Percentiles rank a stretch among this genome's conserved stretches.
Evolutionary conservation across 768 basidiomycete genomes (phyloP).

Genomic region (Leccinum obscurum): DNA sequence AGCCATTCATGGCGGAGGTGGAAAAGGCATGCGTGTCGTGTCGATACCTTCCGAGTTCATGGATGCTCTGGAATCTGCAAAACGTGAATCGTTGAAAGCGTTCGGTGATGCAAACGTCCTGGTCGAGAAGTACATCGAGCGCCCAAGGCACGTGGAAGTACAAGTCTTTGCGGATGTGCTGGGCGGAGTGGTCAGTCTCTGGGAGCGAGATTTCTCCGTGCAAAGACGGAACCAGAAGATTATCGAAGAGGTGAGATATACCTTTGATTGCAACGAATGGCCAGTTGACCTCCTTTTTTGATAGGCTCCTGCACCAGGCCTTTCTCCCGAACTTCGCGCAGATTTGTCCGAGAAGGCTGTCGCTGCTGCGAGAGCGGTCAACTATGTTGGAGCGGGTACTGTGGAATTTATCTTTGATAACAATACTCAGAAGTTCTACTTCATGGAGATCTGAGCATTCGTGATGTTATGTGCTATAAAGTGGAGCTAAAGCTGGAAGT

Average conservation of each 20-base stretch:
- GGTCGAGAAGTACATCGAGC: slow-evolving; percentile 85
- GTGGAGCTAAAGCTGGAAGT: not conserved
- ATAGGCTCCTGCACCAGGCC: slow-evolving; percentile 88
- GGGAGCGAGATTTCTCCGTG: slow-evolving; percentile 93
- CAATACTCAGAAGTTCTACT: slow-evolving; percentile 82
- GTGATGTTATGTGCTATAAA: not conserved
- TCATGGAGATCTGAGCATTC: slow-evolving; percentile 86
- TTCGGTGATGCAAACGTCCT: slow-evolving; percentile 88
- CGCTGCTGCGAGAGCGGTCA: slow-evolving; percentile 89
- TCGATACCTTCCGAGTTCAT: slow-evolving; percentile 65
- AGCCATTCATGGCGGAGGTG: slow-evolving; percentile 94
- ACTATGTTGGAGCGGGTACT: slow-evolving; percentile 89
- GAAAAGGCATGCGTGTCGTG: slow-evolving; percentile 93
- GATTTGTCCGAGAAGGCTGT: slow-evolving; percentile 86
- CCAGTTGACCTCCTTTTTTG: not conserved
- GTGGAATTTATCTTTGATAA: slow-evolving; percentile 99
- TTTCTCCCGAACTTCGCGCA: slow-evolving; percentile 74
- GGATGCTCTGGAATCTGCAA: slow-evolving; percentile 82
- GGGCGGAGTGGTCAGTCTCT: slow-evolving; percentile 88
- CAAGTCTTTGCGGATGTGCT: slow-evolving; percentile 87
- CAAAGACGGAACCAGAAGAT: slow-evolving; percentile 95
- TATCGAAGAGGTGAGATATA: slow-evolving; percentile 70
- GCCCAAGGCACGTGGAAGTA: slow-evolving; percentile 90
- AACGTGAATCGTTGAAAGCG: slow-evolving; percentile 83
- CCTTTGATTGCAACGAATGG: not conserved